These are phyloP conservation scores for Kwoniella shivajii DNA, from an alignment of 1,284 basidiomycete genomes.

Conservation along the genomic window DNA sequence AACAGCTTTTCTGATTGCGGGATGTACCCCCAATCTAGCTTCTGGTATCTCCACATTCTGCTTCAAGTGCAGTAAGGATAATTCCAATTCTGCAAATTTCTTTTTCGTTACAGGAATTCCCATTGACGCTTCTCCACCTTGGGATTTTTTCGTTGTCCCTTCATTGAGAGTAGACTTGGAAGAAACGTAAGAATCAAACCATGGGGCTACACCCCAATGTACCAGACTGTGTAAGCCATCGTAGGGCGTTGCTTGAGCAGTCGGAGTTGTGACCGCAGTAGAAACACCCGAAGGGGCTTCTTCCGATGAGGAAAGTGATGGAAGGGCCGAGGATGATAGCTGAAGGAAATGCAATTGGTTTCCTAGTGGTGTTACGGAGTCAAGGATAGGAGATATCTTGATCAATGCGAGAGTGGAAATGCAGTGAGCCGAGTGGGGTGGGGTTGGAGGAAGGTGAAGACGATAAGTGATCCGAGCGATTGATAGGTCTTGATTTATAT, in stretches of 20 bases:
- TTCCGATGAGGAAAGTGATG: constrained; percentile 30
- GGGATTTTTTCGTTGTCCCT: constrained; percentile 65
- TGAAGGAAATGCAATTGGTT: constrained; percentile 90
- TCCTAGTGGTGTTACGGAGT: constrained; percentile 74
- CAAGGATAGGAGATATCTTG: constrained; percentile 83
- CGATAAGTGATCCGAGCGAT: constrained; percentile 40
- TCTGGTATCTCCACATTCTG: constrained; percentile 99
- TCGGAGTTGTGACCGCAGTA: constrained; percentile 47
- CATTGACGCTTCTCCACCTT: constrained; percentile 36
- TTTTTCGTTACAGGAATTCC: constrained; percentile 98
- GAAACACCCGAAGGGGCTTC: constrained; percentile 34
- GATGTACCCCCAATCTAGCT: constrained; percentile 89
- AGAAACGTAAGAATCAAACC: constrained; percentile 93
- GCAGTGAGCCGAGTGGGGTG: constrained; percentile 69
- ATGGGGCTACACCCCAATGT: constrained; percentile 93
- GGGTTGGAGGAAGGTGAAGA: constrained; percentile 52
- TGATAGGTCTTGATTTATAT: constrained; percentile 34
- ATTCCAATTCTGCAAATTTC: constrained; percentile 96
- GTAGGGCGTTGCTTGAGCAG: constrained; percentile 68
- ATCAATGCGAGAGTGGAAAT: constrained; percentile 89
- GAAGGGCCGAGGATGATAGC: constrained; percentile 59
- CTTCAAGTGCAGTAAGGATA: constrained; percentile 93
- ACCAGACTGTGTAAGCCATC: constrained; percentile 96
- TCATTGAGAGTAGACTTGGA: constrained; percentile 59
- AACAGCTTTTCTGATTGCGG: constrained; percentile 83